phyloP scores from a whole-genome alignment of 2,329 filamentous ascomycete genomes.

The Aspergillus sp. region DNA sequence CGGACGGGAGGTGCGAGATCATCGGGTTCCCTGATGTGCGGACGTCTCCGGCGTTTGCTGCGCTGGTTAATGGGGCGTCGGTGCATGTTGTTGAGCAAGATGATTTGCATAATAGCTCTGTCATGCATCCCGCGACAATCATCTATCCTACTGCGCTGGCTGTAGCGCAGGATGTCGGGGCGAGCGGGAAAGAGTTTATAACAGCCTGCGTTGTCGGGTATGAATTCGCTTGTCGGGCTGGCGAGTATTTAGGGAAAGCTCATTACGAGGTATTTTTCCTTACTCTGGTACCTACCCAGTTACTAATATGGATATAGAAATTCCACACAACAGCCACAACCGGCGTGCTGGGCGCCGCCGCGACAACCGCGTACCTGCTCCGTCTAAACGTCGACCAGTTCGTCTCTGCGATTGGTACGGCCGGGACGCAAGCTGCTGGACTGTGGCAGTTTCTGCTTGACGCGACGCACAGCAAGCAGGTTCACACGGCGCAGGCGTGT shows the following conservation, averaged over 20 bases:
- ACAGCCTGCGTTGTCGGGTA: slow-evolving; percentile 33
- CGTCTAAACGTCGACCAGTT: slow-evolving; percentile 23
- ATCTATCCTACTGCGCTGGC: slow-evolving; percentile 31
- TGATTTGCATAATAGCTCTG: slow-evolving; percentile 35
- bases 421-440: slow-evolving; percentile 33
- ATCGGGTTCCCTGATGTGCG: slow-evolving; percentile 22
- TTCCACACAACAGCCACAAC: slow-evolving; percentile 30
- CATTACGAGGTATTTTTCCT: slow-evolving; percentile 29
- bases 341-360: slow-evolving; percentile 30
- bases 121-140: slow-evolving; percentile 34
- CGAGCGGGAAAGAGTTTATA: slow-evolving; percentile 30
- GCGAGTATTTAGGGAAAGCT: slow-evolving; percentile 30
- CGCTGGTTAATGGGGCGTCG: slow-evolving; percentile 30
- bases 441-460: slow-evolving; percentile 34
- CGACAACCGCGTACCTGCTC: slow-evolving; percentile 26
- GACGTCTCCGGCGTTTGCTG: slow-evolving; percentile 29
- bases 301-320: slow-evolving; percentile 13
- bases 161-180: slow-evolving; percentile 29
- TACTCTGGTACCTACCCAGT: background rate
- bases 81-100: slow-evolving; percentile 36
- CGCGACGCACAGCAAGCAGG: slow-evolving; percentile 32
- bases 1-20: slow-evolving; percentile 27
- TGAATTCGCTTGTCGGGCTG: slow-evolving; percentile 31
- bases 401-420: slow-evolving; percentile 30
- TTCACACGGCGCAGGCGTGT: slow-evolving; percentile 33